These are phyloP conservation scores for Auricularia sp. DNA, from an alignment of 768 basidiomycete genomes.

Conservation along the genomic window DNA sequence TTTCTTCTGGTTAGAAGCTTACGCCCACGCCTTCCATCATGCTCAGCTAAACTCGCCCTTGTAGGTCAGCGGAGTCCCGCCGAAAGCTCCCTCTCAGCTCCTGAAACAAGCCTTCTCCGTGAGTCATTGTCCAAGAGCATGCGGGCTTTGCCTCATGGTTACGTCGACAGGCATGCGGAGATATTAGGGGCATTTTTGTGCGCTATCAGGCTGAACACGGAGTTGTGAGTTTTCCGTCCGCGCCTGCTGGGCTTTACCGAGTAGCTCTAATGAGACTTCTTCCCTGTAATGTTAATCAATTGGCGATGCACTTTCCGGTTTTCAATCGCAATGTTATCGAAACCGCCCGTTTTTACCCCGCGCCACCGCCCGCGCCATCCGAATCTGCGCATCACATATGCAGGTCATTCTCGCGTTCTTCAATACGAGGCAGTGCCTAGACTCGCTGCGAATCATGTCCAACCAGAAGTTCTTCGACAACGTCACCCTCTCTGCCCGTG, in stretches of 20 bases:
- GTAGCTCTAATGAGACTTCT: slow-evolving; percentile 5
- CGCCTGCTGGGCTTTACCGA: slow-evolving; percentile 3
- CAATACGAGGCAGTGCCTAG: slow-evolving; percentile 45
- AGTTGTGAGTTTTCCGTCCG: slow-evolving; percentile 22
- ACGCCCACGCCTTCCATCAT: neutral
- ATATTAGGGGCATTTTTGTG: slow-evolving; percentile 48
- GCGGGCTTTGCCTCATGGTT: neutral
- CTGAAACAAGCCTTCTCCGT: slow-evolving; percentile 12
- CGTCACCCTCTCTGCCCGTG: slow-evolving; percentile 17
- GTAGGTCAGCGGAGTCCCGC: slow-evolving; percentile 11
- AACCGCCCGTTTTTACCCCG: neutral
- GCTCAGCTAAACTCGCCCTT: neutral
- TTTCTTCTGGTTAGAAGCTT: neutral
- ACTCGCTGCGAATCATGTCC: slow-evolving; percentile 35
- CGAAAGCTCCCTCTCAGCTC: slow-evolving; percentile 3
- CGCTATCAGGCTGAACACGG: slow-evolving; percentile 42
- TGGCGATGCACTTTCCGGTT: neutral
- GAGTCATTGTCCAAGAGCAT: neutral
- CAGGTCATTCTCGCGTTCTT: slow-evolving; percentile 42
- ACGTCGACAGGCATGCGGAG: slow-evolving; percentile 10
- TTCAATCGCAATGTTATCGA: neutral
- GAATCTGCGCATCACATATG: neutral
- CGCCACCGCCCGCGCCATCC: neutral
- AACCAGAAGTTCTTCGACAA: slow-evolving; percentile 11
- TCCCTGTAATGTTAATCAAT: slow-evolving; percentile 1